phyloP scores from a whole-genome alignment of 108 stramenopile species.

The Licmophora abbreviata region DNA sequence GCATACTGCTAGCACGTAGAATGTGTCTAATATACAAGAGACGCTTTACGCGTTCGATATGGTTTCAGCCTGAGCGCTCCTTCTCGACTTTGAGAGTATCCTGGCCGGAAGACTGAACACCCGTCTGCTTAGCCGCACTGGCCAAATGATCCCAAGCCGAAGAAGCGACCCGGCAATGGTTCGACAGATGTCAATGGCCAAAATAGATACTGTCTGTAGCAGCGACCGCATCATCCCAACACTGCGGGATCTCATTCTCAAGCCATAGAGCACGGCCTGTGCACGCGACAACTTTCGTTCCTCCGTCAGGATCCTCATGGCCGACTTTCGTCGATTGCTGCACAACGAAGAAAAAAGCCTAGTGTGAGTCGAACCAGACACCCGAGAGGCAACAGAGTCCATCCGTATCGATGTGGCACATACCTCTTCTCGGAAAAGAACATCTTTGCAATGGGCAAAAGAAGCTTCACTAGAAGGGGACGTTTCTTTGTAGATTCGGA shows the following conservation, averaged over 20 bases:
- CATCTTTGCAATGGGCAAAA: conserved; percentile 46
- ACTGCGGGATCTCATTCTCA: conserved; percentile 22
- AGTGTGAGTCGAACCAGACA: not conserved
- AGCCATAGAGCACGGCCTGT: conserved; percentile 44
- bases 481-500: conserved; percentile 43
- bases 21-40: no score
- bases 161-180: not conserved
- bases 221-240: conserved; percentile 33
- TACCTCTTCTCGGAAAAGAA: conserved; percentile 61
- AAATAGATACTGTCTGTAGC: conserved; percentile 21
- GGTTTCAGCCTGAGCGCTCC: no score
- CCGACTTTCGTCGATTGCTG: conserved; percentile 56
- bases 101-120: not conserved
- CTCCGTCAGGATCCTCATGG: conserved; percentile 48
- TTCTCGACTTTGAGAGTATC: no score
- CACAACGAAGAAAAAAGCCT: conserved; percentile 4
- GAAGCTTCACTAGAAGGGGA: conserved; percentile 45
- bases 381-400: not conserved
- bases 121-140: not conserved
- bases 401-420: not conserved
- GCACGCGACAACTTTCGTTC: conserved; percentile 36
- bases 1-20: no score
- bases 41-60: no score
- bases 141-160: not conserved
- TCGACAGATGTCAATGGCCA: conserved; percentile 17